Evolutionary conservation across 352 stramenopile genomes (phyloP), one percentile per base, ranked within the genome.

Genomic region (Globisporangium acanthophoron): DNA sequence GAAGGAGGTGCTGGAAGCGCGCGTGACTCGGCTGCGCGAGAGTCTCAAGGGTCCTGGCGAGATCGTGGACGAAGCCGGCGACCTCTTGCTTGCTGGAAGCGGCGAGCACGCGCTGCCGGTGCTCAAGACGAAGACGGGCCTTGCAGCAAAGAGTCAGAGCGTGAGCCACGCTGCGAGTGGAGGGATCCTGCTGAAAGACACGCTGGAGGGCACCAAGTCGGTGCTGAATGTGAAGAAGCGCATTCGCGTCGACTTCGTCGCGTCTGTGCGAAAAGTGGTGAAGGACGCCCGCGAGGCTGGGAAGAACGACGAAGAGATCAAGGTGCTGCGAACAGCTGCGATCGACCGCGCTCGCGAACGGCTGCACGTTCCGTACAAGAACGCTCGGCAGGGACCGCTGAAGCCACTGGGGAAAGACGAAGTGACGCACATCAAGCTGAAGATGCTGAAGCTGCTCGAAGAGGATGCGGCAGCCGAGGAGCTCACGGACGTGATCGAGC

Each of bases 211-310:
- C 11, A 41, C 15, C 11, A 65, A 69, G n/a, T 63, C 66, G 13
- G 33, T 56, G 3, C 67, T 60, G 12, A 75, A 72, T 46, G 71
- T 76, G 55, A 94, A 92, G 64, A 92, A 92, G 58, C 78, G 82
- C 3, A 89, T 94, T 66, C 81, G 82, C 56, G 92, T 94, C 55
- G 85, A 92, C 65, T 87, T 89, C 52, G 85, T 94, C 52, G 85
- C 85, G 53, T 94, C 85, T 0, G 85, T 94, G 45, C 80, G 85
- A 27, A 90, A 89, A 46, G 76, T 78, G 18, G 70, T 92, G 31
- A 90, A 90, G 56, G 74, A 92, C 45, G 82, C 85, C 3, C 75
- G 79, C 20, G 85, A 94, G 27, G 69, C 80, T 35, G 82, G 82
- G 24, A 87, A 90, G 58, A 82, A 37, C 12, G 85, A 94, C 58